phyloP scores from a whole-genome alignment of 805 yeast genomes.

The Ogataea kodamae region DNA sequence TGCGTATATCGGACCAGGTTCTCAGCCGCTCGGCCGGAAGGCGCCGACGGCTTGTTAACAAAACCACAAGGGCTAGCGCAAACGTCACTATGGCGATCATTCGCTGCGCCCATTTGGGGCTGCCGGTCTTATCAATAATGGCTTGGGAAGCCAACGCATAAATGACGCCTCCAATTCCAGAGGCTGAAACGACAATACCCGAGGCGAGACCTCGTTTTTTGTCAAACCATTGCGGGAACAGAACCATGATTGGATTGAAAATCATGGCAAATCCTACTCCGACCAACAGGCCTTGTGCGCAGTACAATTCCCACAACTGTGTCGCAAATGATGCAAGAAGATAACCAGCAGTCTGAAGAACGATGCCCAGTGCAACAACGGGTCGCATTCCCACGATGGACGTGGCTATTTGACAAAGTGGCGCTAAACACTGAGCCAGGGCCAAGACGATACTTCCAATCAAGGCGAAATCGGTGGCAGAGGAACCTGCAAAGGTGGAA shows the following conservation, averaged over 20 bases:
- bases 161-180: constrained; percentile 45
- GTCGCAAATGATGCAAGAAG: constrained; percentile 49
- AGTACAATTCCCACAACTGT: constrained; percentile 46
- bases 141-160: constrained; percentile 36
- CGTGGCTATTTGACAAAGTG: constrained; percentile 21
- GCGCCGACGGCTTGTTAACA: constrained; percentile 45
- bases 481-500: constrained; percentile 48
- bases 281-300: constrained; percentile 51
- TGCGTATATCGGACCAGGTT: constrained; percentile 17
- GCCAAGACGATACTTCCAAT: constrained; percentile 47
- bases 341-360: constrained; percentile 44
- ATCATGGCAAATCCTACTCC: constrained; percentile 51
- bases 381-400: constrained; percentile 22
- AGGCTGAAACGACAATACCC: constrained; percentile 39
- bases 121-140: constrained; percentile 37
- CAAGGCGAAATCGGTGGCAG: constrained; percentile 53
- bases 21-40: constrained; percentile 19
- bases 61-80: constrained; percentile 37
- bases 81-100: constrained; percentile 40
- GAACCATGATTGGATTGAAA: constrained; percentile 45
- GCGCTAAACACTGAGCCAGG: constrained; percentile 25
- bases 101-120: constrained; percentile 44
- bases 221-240: constrained; percentile 59
- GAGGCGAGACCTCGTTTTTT: constrained; percentile 42
- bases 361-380: constrained; percentile 35